These are phyloP conservation scores for Leptographium flavum DNA, from an alignment of 2,329 filamentous ascomycete genomes.

Conservation along the genomic window DNA sequence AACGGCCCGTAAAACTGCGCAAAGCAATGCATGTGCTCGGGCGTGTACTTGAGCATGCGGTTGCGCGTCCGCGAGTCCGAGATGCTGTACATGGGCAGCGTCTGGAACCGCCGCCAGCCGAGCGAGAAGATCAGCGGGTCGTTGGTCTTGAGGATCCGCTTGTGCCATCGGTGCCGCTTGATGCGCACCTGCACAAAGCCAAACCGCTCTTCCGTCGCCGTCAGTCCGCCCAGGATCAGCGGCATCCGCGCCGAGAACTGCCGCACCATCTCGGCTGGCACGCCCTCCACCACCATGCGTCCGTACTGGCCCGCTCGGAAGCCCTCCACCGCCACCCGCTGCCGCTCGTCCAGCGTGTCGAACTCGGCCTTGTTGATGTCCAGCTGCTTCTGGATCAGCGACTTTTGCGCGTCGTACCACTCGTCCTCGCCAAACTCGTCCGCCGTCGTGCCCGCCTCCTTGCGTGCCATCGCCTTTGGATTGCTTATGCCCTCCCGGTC, in stretches of 20 bases:
- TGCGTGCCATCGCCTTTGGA: slow-evolving; percentile 65
- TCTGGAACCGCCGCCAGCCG: slow-evolving; percentile 91
- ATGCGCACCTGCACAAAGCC: slow-evolving; percentile 92
- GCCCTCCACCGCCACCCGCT: slow-evolving; percentile 74
- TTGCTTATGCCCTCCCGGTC: slow-evolving; percentile 92
- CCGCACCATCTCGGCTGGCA: slow-evolving; percentile 79
- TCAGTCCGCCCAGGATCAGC: slow-evolving; percentile 80
- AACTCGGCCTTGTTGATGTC: slow-evolving; percentile 96
- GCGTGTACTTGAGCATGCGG: slow-evolving; percentile 97
- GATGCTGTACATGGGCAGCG: slow-evolving; percentile 83
- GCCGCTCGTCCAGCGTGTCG: slow-evolving; percentile 69
- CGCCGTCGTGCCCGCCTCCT: slow-evolving; percentile 42
- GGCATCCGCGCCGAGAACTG: slow-evolving; percentile 73
- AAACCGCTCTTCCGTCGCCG: slow-evolving; percentile 86
- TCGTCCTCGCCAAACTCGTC: slow-evolving; percentile 93
- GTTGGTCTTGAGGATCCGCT: slow-evolving; percentile 96
- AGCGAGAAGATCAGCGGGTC: slow-evolving; percentile 95
- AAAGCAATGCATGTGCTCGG: slow-evolving; percentile 98
- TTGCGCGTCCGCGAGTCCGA: slow-evolving; percentile 88
- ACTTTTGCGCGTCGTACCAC: slow-evolving; percentile 97
- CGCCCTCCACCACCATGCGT: slow-evolving; percentile 74
- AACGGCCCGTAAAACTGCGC: slow-evolving; percentile 90
- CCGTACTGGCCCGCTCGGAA: slow-evolving; percentile 87
- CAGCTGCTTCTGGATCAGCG: slow-evolving; percentile 83
- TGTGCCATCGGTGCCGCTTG: slow-evolving; percentile 97